phyloP scores from a whole-genome alignment of 441 rosid genomes.

The Erodium moschatum region DNA sequence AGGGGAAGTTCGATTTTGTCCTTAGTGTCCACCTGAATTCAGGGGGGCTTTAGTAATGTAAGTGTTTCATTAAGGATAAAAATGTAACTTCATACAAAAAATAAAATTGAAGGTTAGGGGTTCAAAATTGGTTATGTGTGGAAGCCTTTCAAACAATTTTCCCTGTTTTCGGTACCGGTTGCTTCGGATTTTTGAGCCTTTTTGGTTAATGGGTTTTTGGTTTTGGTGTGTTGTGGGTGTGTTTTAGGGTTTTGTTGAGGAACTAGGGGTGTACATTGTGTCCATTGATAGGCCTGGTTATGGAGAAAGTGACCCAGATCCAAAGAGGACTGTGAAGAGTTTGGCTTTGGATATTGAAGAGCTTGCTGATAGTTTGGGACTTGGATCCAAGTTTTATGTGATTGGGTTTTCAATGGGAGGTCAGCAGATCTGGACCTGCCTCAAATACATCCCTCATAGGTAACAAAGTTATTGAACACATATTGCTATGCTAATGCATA shows the following conservation, averaged over 20 bases:
- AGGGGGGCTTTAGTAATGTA: no score
- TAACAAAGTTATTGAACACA: conserved; percentile 8
- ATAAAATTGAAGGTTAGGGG: no score
- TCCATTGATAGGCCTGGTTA: conserved; percentile 62
- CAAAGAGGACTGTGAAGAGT: conserved; percentile 37
- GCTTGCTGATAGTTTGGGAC: conserved; percentile 54
- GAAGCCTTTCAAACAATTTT: no score
- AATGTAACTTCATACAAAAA: no score
- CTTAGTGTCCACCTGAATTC: no score
- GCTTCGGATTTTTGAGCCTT: no score
- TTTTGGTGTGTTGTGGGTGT: neutral
- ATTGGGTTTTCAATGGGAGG: conserved; percentile 59
- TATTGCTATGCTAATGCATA: no score
- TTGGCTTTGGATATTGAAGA: conserved; percentile 51
- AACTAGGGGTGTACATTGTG: conserved; percentile 43
- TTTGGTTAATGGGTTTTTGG: no score
- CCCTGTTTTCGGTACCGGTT: no score
- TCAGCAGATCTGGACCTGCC: conserved; percentile 43
- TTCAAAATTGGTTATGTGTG: no score
- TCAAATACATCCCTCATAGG: conserved; percentile 66
- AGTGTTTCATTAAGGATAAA: no score
- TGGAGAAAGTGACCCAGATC: conserved; percentile 60
- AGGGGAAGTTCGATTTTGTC: no score
- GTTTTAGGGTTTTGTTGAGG: conserved; percentile 40
- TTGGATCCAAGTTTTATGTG: conserved; percentile 46